Conservation (phyloP, 768 basidiomycete species). For the Heimioporus sp. region DNA sequence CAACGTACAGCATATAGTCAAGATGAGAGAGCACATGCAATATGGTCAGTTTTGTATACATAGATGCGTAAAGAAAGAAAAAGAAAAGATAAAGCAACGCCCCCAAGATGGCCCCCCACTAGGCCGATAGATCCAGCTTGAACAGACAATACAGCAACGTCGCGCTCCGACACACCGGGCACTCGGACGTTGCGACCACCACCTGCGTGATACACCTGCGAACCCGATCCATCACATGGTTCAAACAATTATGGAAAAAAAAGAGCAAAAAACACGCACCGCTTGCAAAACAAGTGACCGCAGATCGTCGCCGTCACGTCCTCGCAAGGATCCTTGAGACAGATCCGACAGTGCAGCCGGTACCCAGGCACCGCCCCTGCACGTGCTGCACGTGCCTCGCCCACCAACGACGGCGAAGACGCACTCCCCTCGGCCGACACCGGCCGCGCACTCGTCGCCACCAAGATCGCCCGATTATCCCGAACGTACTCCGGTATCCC, state of each 20-base stretch:
- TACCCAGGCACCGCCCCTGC: not conserved
- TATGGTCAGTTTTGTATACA: no score
- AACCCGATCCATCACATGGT: not conserved
- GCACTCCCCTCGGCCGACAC: slow-evolving; percentile 18
- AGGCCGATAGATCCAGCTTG: slow-evolving; percentile 41
- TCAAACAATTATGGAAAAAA: no score
- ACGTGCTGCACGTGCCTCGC: no score
- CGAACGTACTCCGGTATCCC: slow-evolving; percentile 29
- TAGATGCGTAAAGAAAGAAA: no score
- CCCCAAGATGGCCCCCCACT: no score
- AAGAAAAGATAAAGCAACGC: no score
- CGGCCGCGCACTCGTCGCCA: slow-evolving; percentile 28
- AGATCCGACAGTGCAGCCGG: slow-evolving; percentile 49
- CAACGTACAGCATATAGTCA: no score
- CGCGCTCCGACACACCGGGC: slow-evolving; percentile 51
- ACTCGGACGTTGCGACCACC: slow-evolving; percentile 44
- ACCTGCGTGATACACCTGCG: slow-evolving; percentile 53
- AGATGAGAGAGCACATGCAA: no score
- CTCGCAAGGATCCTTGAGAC: slow-evolving; percentile 46
- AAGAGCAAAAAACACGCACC: slow-evolving; percentile 31
- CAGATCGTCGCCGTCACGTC: slow-evolving; percentile 60
- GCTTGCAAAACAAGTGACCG: slow-evolving; percentile 60
- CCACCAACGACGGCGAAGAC: slow-evolving; percentile 25
- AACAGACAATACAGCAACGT: slow-evolving; percentile 56
- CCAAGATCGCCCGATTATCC: slow-evolving; percentile 30